Base-by-base conservation (phyloP, 192 early-diverging fungal species). In the Coemansia sp. region DNA sequence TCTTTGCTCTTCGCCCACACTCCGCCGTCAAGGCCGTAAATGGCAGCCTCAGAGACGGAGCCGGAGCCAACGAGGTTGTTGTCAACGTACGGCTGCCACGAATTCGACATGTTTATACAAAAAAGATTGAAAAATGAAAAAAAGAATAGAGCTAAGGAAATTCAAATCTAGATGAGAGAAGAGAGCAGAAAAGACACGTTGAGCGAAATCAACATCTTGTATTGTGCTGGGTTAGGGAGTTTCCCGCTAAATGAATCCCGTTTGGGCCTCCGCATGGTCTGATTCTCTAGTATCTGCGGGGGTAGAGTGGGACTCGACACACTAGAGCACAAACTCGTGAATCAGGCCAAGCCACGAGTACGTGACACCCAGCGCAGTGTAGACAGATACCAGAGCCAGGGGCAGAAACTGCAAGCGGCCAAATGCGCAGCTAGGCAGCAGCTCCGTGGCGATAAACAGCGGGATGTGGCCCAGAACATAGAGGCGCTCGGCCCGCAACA, bases 81-180 rank as follows among this genome's bases (percentile, higher is more conserved):
- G 73, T 93, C 93, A 70, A 96, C 88, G 83, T 94, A 96, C 61
- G 79, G 37, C 84, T 93, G 87, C 90, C 90, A 92, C 63, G 86
- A 88, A 88, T 90, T 92, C 61, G 59, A 89, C 73, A 65, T 43
- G 23, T 18, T 48, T 63, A 61, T 61, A 33, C 25, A 33, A 43
- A 28, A 26, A 45, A 21, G 23, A 13, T 61, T 33, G 28, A 21
- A 39, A 36, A 41, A 58, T 33, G 8, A 47, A 37, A 34, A 38
- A 59, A 47, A 23, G 57, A 25, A 25, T 16, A 50, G 36, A n/a
- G 56, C 18, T 10, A 72, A 43, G 5, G 45, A 48, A 58, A 39
- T 23, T 55, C 18, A 61, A 61, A 61, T 48, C 48, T 55, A 62
- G 62, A 76, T 57, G 57, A 74, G 39, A 66, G 26, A 53, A 36